These are phyloP conservation scores for Lepiota brunneoincarnata DNA, from an alignment of 768 basidiomycete genomes.

Conservation along the genomic window DNA sequence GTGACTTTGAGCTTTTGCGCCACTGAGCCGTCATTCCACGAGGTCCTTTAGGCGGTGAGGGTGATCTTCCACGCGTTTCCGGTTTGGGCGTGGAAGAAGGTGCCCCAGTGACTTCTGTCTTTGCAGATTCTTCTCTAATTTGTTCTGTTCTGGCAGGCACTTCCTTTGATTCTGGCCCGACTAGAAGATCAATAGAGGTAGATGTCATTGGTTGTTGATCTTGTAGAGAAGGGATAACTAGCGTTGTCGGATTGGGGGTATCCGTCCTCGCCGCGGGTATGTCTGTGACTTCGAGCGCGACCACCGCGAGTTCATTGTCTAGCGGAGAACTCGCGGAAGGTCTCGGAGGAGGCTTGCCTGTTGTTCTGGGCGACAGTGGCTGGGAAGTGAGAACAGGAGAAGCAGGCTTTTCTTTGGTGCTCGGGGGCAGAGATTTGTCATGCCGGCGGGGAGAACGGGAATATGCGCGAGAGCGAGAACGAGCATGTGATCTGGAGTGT, in stretches of 20 bases:
- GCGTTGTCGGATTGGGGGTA: neutral
- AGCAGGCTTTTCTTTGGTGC: neutral
- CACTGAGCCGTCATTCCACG: neutral
- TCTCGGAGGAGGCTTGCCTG: neutral
- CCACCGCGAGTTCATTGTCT: neutral
- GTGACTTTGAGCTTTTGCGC: constrained; percentile 7
- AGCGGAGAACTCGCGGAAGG: neutral
- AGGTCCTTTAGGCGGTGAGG: constrained; percentile 10
- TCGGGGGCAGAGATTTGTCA: constrained; percentile 7
- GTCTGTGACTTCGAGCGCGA: neutral
- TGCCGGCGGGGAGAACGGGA: constrained; percentile 8
- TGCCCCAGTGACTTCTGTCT: neutral
- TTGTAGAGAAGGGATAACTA: neutral
- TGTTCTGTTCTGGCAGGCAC: neutral
- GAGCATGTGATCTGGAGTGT: constrained; percentile 10
- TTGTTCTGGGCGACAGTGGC: neutral
- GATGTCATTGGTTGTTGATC: neutral
- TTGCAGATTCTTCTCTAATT: neutral
- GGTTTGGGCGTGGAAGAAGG: constrained; percentile 1
- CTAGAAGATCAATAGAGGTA: neutral
- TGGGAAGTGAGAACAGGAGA: constrained; percentile 1
- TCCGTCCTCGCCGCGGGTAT: neutral
- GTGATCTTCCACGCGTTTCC: constrained; percentile 7
- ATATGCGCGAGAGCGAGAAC: constrained; percentile 10
- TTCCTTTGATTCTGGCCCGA: neutral